Base-by-base conservation (phyloP, 768 basidiomycete genomes). In the Pisolithus tinctorius region DNA sequence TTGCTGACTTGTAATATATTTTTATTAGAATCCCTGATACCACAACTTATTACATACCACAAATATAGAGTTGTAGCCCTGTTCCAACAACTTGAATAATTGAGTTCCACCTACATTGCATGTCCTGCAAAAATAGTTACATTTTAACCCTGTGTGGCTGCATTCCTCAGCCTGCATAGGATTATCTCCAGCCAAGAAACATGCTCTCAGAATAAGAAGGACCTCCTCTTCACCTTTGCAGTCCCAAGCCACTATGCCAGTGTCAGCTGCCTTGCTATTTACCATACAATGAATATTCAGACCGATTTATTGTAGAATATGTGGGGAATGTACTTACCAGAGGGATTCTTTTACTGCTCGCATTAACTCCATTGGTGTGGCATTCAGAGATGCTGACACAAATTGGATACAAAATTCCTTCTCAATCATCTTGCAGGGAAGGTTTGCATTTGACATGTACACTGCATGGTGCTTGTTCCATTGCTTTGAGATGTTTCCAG, bases 141-240 rank as follows among this genome's bases (percentile, higher is more conserved):
- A 60, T 6, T 47, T 59, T 0, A 69, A 31, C 0, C 71, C 67
- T 17, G 53, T 58, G 13, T 71, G 69, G 17, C 63, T 66, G 36
- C 63, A 70, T 5, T 63, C 60, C 34, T 72, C 67, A 0, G 69
- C 61, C 17, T 73, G 71, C 71, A 71, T 70, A 0, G 65, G 71
- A 25, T 73, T 73, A 52, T 73, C 63, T 4, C 63, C 60, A 0
- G 57, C 44, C 1, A 63, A 23, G 16, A 69, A 54, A 0, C 63
- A 70, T 0, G 57, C n/a, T n/a, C n/a, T n/a, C n/a, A n/a, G 65
- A 0, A 56, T 47, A 0, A 70, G 44, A 36, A 64, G 41, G 20
- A 69, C 57, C 25, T 66, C 56, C n/a, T 63, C 51, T n/a, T n/a
- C n/a, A n/a, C n/a, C n/a, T n/a, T n/a, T n/a, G n/a, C n/a, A n/a